phyloP scores from a whole-genome alignment of 805 yeast genomes.

The Yarrowia divulgata region DNA sequence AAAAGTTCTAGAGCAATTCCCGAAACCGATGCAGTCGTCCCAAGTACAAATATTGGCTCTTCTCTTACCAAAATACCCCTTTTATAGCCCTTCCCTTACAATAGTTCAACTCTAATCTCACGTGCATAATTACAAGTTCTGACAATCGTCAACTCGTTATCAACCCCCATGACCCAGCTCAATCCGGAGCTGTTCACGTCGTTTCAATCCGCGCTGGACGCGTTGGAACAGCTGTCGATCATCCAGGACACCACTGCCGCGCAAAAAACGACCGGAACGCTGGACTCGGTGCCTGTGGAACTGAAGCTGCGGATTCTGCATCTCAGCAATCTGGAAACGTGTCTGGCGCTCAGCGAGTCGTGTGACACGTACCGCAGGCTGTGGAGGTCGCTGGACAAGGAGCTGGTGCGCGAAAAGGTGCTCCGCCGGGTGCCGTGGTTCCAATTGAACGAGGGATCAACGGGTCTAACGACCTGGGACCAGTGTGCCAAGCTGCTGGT shows the following conservation, averaged over 20 bases:
- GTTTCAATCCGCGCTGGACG: background rate
- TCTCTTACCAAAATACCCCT: too few species aligned
- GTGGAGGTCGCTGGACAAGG: background rate
- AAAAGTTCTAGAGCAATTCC: too few species aligned
- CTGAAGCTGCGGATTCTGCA: background rate
- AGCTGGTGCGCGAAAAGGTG: background rate
- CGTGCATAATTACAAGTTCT: too few species aligned
- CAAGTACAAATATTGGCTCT: too few species aligned
- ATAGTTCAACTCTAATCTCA: too few species aligned
- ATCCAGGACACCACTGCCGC: background rate
- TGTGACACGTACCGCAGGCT: background rate
- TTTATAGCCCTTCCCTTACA: too few species aligned
- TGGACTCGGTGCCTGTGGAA: background rate
- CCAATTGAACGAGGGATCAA: background rate
- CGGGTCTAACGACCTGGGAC: background rate
- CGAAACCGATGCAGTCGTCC: too few species aligned
- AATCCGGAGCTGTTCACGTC: constrained; percentile 1
- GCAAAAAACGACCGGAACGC: background rate
- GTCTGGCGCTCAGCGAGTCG: constrained; percentile 1
- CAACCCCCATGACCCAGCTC: background rate
- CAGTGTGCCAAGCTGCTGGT: background rate
- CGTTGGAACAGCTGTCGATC: background rate
- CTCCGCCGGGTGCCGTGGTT: background rate
- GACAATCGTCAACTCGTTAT: too few species aligned
- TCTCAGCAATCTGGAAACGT: background rate